phyloP scores from a whole-genome alignment of 345 rosid species.

The Sisymbrium irio region DNA sequence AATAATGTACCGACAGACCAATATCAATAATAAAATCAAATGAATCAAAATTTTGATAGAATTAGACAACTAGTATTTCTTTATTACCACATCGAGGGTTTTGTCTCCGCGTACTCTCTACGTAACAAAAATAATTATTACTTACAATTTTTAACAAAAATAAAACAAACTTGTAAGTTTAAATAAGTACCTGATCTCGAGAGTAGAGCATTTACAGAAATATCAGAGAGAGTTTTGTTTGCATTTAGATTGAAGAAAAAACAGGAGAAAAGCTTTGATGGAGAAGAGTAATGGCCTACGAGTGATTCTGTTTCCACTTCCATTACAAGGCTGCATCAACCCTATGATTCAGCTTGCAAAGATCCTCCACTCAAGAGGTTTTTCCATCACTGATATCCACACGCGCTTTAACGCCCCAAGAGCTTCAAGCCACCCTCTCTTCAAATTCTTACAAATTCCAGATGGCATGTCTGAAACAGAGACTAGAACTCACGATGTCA shows the following conservation, averaged over 20 bases:
- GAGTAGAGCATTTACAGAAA: background rate
- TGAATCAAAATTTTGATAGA: no score
- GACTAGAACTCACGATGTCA: constrained; percentile 20
- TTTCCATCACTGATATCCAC: constrained; percentile 51
- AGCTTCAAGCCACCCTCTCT: constrained; percentile 25
- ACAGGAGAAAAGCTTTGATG: constrained; percentile 4
- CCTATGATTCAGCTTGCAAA: constrained; percentile 62
- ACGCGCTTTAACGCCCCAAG: constrained; percentile 36
- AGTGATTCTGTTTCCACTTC: constrained; percentile 54
- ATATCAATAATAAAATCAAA: no score
- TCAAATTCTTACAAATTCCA: constrained; percentile 28
- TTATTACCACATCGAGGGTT: no score
- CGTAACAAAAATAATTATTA: no score
- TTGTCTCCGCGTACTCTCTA: no score
- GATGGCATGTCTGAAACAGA: constrained; percentile 33
- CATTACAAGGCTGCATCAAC: constrained; percentile 60
- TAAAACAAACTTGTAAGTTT: background rate
- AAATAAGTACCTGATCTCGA: background rate
- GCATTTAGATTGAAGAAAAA: background rate
- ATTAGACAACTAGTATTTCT: no score
- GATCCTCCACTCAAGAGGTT: constrained; percentile 45
- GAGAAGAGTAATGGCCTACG: constrained; percentile 14
- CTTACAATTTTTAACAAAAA: no score
- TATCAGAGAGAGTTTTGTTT: background rate
- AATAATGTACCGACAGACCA: no score